These are phyloP conservation scores for Platanthera zijinensis DNA, from an alignment of 106 monocot genomes.

Conservation along the genomic window DNA sequence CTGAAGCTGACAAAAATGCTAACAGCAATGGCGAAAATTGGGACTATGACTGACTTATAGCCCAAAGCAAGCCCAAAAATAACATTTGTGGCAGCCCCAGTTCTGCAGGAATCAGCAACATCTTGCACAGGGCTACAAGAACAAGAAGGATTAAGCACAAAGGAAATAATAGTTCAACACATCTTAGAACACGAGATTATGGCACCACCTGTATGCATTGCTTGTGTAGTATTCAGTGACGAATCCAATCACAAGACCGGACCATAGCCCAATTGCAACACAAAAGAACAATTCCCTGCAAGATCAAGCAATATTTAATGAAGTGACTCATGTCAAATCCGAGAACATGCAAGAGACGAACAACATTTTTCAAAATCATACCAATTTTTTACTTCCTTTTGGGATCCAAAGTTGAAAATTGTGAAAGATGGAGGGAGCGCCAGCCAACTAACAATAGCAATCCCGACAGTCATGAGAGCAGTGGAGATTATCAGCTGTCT, in stretches of 20 bases:
- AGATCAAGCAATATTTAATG: not conserved
- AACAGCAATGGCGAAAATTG: constrained; percentile 62
- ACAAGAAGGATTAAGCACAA: not conserved
- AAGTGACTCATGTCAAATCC: not conserved
- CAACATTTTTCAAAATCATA: constrained; percentile 10
- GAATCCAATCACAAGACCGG: constrained; percentile 64
- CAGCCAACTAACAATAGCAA: constrained; percentile 52
- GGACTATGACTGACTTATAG: constrained; percentile 72
- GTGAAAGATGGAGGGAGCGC: constrained; percentile 58
- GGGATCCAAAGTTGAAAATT: constrained; percentile 48
- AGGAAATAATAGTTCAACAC: not conserved
- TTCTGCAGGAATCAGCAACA: constrained; percentile 73
- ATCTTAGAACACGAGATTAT: not conserved
- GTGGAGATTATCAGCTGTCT: constrained; percentile 75
- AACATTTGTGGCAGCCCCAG: constrained; percentile 65
- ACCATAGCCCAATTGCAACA: constrained; percentile 71
- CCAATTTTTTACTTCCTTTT: constrained; percentile 77
- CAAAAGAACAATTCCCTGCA: constrained; percentile 70
- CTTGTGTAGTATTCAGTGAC: constrained; percentile 67
- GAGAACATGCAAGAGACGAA: not conserved
- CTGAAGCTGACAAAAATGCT: constrained; percentile 68
- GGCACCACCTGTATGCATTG: constrained; percentile 56
- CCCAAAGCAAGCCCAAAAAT: constrained; percentile 73
- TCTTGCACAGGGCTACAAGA: constrained; percentile 61
- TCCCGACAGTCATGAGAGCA: constrained; percentile 69